These are phyloP conservation scores for Plantago major DNA, from an alignment of 257 asterid genomes.

Conservation along the genomic window DNA sequence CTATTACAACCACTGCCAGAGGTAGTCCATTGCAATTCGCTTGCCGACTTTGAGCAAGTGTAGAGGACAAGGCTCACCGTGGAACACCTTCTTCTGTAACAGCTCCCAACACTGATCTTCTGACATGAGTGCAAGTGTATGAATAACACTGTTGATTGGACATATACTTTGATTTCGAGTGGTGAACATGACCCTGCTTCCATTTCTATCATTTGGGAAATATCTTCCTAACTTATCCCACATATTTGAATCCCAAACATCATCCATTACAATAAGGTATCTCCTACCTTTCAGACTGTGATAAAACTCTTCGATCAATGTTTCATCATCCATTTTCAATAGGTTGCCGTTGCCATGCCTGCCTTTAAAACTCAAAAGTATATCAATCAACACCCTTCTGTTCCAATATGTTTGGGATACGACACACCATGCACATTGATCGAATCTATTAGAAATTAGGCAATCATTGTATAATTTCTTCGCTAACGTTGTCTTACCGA, in stretches of 20 bases:
- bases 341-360: neutral
- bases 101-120: slow-evolving; percentile 17
- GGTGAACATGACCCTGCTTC: slow-evolving; percentile 3
- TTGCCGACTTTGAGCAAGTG: neutral
- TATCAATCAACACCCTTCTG: neutral
- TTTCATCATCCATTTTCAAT: neutral
- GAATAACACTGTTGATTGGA: neutral
- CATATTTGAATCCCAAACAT: neutral
- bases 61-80: neutral
- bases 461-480: slow-evolving; percentile 3
- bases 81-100: slow-evolving; percentile 15
- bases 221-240: neutral
- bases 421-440: neutral
- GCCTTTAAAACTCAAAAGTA: neutral
- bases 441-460: neutral
- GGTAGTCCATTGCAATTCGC: slow-evolving; percentile 20
- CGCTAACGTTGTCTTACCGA: slow-evolving; percentile 9
- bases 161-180: neutral
- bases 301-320: neutral
- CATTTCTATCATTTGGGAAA: neutral
- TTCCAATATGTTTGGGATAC: neutral
- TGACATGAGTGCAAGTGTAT: neutral
- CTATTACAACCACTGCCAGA: slow-evolving; percentile 16
- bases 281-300: neutral
- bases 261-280: slow-evolving; percentile 14